Conservation (phyloP, 2,329 filamentous ascomycete genomes). For the Cladorrhinum sp. region DNA sequence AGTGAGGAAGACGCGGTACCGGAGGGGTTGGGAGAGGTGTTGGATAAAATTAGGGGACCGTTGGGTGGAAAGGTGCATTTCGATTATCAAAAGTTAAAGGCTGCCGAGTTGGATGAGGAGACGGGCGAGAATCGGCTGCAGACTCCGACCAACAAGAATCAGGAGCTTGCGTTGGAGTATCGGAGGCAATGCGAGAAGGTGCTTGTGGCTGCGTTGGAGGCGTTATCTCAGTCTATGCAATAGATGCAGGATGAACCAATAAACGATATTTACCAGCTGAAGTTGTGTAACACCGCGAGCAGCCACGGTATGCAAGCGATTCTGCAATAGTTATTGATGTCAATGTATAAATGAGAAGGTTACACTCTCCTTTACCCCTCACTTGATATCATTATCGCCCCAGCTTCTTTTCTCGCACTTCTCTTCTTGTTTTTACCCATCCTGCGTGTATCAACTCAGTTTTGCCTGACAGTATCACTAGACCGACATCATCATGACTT, state of each 20-base stretch:
- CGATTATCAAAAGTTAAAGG: slow-evolving; percentile 43
- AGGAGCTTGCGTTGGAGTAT: slow-evolving; percentile 49
- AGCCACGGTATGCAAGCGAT: neutral
- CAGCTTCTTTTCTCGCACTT: no score
- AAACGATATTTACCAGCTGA: no score
- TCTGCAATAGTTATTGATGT: no score
- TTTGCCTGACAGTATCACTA: neutral
- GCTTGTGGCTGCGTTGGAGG: slow-evolving; percentile 38
- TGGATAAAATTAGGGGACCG: slow-evolving; percentile 33
- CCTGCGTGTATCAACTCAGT: no score
- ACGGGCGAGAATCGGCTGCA: slow-evolving; percentile 38
- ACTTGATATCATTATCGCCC: no score
- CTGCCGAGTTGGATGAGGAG: slow-evolving; percentile 45
- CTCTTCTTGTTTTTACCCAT: no score
- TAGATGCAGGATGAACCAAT: no score
- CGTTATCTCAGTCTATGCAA: slow-evolving; percentile 5
- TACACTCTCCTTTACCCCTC: no score
- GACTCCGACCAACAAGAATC: slow-evolving; percentile 39
- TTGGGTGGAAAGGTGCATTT: slow-evolving; percentile 38
- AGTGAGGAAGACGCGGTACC: slow-evolving; percentile 31
- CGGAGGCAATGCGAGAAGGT: slow-evolving; percentile 47
- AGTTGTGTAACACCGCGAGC: neutral
- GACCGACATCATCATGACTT: neutral
- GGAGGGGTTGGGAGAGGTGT: slow-evolving; percentile 29
- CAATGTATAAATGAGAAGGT: no score